Evolutionary conservation across 2,329 filamentous ascomycete genomes (phyloP).

Genomic region (Akanthomyces uredinophilus): DNA sequence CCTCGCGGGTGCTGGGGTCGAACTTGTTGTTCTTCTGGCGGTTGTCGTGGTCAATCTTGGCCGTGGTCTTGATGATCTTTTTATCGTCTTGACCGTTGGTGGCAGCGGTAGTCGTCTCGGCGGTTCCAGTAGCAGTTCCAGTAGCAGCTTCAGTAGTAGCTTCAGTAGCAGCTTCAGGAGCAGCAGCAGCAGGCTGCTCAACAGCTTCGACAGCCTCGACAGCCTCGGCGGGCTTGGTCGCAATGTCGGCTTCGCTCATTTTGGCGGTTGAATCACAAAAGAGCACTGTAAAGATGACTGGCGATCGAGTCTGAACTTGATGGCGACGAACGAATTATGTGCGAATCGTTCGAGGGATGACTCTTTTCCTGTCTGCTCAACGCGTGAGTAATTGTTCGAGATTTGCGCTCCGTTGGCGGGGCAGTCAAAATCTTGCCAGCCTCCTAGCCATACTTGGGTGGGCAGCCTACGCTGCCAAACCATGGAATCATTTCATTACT

Average conservation of each 20-base stretch:
- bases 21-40: constrained; percentile 61
- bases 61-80: constrained; percentile 42
- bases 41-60: constrained; percentile 34
- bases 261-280: neutral
- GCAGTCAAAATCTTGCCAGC: neutral
- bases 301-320: neutral
- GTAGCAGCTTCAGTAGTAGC: constrained; percentile 46
- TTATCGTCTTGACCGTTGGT: constrained; percentile 19
- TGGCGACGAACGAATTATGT: neutral
- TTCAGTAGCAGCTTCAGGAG: constrained; percentile 30
- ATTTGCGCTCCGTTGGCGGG: constrained; percentile 11
- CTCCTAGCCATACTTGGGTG: neutral
- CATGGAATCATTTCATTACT: neutral
- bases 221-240: constrained; percentile 37
- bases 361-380: neutral
- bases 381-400: constrained; percentile 13
- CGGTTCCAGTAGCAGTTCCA: constrained; percentile 21
- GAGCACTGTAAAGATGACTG: neutral
- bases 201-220: constrained; percentile 53
- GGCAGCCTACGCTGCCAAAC: neutral
- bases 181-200: constrained; percentile 34
- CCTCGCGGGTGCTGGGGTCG: constrained; percentile 60
- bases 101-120: constrained; percentile 14
- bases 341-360: neutral
- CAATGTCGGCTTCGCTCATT: constrained; percentile 15